Percentiles rank a stretch among this genome's conserved stretches.
phyloP scores from a whole-genome alignment of 306 rosid species.

The Lathyrus aphaca region DNA sequence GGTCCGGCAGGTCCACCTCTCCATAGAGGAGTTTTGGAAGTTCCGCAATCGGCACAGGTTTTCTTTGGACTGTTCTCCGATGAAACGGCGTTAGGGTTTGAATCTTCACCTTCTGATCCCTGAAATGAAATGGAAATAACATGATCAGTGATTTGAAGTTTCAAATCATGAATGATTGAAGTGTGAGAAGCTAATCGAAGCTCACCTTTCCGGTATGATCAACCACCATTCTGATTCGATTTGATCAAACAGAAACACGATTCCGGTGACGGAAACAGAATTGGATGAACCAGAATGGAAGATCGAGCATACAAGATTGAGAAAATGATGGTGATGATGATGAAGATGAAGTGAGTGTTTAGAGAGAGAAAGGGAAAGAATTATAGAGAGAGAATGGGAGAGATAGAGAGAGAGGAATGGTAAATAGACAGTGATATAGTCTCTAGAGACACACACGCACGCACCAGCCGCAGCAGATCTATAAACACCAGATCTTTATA shows the following conservation, averaged over 20 bases:
- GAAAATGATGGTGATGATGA: neutral
- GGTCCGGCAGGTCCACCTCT: constrained; percentile 98
- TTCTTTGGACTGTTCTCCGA: constrained; percentile 68
- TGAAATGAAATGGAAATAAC: constrained; percentile 36
- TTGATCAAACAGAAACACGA: constrained; percentile 6
- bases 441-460: constrained; percentile 60
- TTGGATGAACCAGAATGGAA: neutral
- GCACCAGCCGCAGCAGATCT: constrained; percentile 68
- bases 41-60: constrained; percentile 93
- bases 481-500: constrained; percentile 55
- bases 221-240: constrained; percentile 54
- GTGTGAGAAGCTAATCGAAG: neutral
- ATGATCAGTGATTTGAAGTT: constrained; percentile 39
- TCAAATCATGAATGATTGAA: neutral
- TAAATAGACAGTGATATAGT: constrained; percentile 14
- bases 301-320: constrained; percentile 10
- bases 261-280: neutral
- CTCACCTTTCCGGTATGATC: constrained; percentile 68
- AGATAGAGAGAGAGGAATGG: constrained; percentile 25
- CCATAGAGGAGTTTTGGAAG: constrained; percentile 94
- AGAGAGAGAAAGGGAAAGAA: constrained; percentile 12
- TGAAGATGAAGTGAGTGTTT: neutral
- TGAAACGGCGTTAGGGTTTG: constrained; percentile 53
- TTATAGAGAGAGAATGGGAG: constrained; percentile 12
- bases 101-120: constrained; percentile 81